A percentile compares a stretch with the other conserved stretches of the same genome.
Evolutionary conservation across 164 flowering plant genomes (phyloP).

Genomic region (Protea cynaroides): DNA sequence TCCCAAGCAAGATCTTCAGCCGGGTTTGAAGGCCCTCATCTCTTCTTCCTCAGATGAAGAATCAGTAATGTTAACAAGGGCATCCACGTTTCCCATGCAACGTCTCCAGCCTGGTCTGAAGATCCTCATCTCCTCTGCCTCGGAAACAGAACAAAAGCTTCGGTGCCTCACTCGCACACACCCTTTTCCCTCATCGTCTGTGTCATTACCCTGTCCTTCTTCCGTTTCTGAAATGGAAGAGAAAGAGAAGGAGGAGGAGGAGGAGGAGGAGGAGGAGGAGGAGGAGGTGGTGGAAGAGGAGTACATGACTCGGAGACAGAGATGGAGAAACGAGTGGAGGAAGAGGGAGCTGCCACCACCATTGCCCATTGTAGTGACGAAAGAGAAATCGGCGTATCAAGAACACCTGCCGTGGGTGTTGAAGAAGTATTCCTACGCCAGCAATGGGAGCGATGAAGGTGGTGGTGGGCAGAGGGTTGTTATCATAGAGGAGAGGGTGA

Average conservation of each 20-base stretch:
- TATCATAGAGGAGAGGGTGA: slow-evolving; percentile 26
- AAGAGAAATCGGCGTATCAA: slow-evolving; percentile 24
- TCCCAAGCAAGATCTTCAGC: too few species aligned
- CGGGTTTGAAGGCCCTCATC: too few species aligned
- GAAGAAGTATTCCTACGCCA: slow-evolving; percentile 18
- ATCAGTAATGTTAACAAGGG: too few species aligned
- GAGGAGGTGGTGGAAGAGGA: not conserved
- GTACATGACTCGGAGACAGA: not conserved
- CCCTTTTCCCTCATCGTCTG: not conserved
- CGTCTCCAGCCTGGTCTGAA: not conserved
- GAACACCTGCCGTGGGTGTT: slow-evolving; percentile 48
- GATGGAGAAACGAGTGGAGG: not conserved
- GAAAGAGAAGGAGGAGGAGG: slow-evolving; percentile 2
- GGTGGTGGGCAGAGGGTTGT: slow-evolving; percentile 30
- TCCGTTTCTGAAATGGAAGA: not conserved
- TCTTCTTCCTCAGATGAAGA: too few species aligned
- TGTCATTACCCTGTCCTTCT: not conserved
- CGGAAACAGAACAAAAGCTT: not conserved
- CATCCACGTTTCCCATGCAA: not conserved
- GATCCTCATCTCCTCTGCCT: not conserved
- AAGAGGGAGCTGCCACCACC: slow-evolving; percentile 38
- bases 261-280: too few species aligned
- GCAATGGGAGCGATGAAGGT: too few species aligned
- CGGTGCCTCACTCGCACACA: not conserved
- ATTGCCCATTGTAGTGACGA: slow-evolving; percentile 27